Conservation (phyloP, 2,329 filamentous ascomycete genomes). For the Claviceps humidiphila region DNA sequence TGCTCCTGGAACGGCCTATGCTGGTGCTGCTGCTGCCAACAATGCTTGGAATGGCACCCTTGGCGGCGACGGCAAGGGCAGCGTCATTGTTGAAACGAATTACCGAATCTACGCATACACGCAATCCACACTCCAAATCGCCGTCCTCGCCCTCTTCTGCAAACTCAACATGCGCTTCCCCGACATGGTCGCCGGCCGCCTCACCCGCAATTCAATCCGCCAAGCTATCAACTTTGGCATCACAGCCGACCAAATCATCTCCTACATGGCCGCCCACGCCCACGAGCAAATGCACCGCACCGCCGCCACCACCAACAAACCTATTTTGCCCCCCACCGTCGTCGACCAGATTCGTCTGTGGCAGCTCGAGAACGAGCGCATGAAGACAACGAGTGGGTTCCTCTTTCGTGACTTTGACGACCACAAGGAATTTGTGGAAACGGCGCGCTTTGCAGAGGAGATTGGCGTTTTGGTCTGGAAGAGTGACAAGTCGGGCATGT, state of each 20-base stretch:
- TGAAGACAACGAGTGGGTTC: conserved; percentile 72
- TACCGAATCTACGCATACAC: conserved; percentile 97
- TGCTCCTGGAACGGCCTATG: conserved; percentile 21
- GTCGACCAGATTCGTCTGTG: conserved; percentile 95
- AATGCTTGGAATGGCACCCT: conserved; percentile 13
- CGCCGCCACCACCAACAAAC: conserved; percentile 41
- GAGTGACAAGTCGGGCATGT: conserved; percentile 64
- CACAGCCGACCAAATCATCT: conserved; percentile 88
- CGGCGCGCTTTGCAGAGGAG: conserved; percentile 71
- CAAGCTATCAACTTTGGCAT: conserved; percentile 82
- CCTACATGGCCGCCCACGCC: conserved; percentile 81
- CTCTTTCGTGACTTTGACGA: conserved; percentile 80
- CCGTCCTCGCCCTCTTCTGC: conserved; percentile 80
- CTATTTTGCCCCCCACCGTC: conserved; percentile 84
- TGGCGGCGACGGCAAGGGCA: conserved; percentile 48
- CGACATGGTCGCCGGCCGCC: conserved; percentile 83
- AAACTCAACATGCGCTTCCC: conserved; percentile 82
- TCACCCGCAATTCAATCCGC: conserved; percentile 80
- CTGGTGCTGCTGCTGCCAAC: neutral
- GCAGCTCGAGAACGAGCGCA: conserved; percentile 94
- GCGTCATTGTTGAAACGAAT: conserved; percentile 95
- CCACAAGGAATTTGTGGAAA: conserved; percentile 54
- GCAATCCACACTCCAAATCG: conserved; percentile 83
- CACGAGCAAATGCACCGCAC: conserved; percentile 83
- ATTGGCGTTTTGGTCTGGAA: conserved; percentile 84